These are phyloP conservation scores for Trichoderma sp. DNA, from an alignment of 2,329 filamentous ascomycete genomes.

Conservation along the genomic window DNA sequence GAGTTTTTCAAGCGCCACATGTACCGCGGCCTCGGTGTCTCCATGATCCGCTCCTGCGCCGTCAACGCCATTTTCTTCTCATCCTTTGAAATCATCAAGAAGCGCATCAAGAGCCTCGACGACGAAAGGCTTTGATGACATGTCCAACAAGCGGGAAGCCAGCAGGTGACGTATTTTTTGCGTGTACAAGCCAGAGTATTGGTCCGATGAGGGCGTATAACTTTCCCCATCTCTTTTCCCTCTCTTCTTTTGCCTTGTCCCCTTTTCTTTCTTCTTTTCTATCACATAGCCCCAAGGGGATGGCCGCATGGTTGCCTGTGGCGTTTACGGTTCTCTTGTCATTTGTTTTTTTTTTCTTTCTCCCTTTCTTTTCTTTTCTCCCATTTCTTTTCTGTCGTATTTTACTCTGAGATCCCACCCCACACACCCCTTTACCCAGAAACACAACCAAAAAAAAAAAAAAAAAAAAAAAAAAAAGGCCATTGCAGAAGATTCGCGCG, in stretches of 20 bases:
- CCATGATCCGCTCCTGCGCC: constrained; percentile 76
- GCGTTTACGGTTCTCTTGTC: neutral
- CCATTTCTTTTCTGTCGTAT: neutral
- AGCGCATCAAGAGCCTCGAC: constrained; percentile 56
- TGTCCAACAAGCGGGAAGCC: neutral
- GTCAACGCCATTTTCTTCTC: constrained; percentile 91
- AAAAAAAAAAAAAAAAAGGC: too few species aligned
- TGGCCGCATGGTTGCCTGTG: neutral
- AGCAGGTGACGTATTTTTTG: neutral
- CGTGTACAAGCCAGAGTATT: neutral
- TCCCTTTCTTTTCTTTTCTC: neutral
- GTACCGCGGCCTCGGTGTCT: constrained; percentile 80
- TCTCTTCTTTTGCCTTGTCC: neutral
- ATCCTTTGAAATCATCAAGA: constrained; percentile 80
- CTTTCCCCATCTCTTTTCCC: neutral
- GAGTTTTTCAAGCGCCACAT: constrained; percentile 73
- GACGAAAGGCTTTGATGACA: constrained; percentile 31
- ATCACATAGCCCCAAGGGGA: neutral
- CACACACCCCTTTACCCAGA: too few species aligned
- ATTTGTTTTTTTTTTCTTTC: neutral
- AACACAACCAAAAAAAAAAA: too few species aligned
- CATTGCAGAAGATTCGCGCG: neutral
- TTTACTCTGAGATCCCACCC: neutral
- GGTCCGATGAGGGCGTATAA: neutral
- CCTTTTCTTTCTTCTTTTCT: neutral